Conservation (phyloP, 495 filamentous ascomycete species). For the Geopyxis carbonaria region DNA sequence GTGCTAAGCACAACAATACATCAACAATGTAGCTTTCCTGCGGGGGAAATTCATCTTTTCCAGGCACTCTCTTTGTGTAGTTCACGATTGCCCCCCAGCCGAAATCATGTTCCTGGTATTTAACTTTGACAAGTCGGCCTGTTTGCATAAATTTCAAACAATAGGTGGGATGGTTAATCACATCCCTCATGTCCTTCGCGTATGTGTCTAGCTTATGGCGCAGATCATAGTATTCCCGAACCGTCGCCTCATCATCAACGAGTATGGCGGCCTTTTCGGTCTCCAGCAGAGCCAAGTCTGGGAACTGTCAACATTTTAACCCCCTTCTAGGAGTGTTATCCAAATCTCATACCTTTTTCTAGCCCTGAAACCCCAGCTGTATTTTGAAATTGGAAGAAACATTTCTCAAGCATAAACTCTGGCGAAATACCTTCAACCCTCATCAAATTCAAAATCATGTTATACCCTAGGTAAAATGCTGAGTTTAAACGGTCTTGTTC, state of each 20-base stretch:
- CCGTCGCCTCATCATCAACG: constrained; percentile 67
- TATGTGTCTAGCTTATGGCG: constrained; percentile 67
- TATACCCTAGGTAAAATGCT: constrained; percentile 96
- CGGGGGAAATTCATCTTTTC: constrained; percentile 40
- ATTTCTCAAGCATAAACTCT: constrained; percentile 89
- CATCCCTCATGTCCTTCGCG: constrained; percentile 65
- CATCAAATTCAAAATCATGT: constrained; percentile 94
- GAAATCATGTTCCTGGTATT: constrained; percentile 61
- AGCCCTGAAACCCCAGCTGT: constrained; percentile 64
- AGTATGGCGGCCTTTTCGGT: constrained; percentile 49
- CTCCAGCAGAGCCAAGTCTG: too few species aligned
- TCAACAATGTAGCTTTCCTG: constrained; percentile 69
- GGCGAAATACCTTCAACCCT: constrained; percentile 91
- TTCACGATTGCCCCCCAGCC: constrained; percentile 84
- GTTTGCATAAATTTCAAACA: constrained; percentile 61
- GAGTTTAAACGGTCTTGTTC: constrained; percentile 94
- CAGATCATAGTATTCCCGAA: constrained; percentile 83
- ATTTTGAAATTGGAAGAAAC: constrained; percentile 97
- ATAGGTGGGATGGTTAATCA: constrained; percentile 80
- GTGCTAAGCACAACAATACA: constrained; percentile 56
- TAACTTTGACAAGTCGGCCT: constrained; percentile 70
- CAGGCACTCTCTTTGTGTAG: constrained; percentile 36
- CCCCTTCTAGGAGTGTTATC: constrained; percentile 19
- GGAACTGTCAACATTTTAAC: constrained; percentile 47
- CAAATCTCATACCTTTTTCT: constrained; percentile 39